Evolutionary conservation across 495 filamentous ascomycete genomes (phyloP), one percentile per base, ranked within the genome.

Genomic region (Aspergillus egyptiacus): DNA sequence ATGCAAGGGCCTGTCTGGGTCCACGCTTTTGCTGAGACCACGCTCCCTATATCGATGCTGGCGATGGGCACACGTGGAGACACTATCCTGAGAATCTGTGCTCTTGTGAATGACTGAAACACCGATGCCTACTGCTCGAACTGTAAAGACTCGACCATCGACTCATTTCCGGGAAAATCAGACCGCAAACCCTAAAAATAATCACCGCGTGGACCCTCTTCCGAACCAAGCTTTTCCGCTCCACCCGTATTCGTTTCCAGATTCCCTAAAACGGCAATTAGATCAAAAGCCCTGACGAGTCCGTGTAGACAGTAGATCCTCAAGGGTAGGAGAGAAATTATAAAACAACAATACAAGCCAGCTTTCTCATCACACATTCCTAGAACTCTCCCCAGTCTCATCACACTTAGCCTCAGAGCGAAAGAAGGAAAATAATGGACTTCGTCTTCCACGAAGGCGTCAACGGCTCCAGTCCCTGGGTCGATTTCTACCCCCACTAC

Each of bases 401-500:
- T n/a, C n/a, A n/a, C n/a, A n/a, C n/a, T n/a, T n/a, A n/a, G n/a
- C n/a, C n/a, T n/a, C n/a, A n/a, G n/a, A n/a, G n/a, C n/a, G n/a
- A n/a, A n/a, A n/a, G n/a, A n/a, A n/a, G n/a, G n/a, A n/a, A n/a
- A n/a, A n/a, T n/a, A n/a, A 69, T 69, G 66, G 66, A 69, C 34
- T 63, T 69, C 46, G 59, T 58, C 30, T 66, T 48, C 46, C 64
- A 67, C 33, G 48, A 56, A 4, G 62, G 61, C 50, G 44, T 57
- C 10, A 67, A 69, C 31, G 66, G 66, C 33, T 62, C 59, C 9
- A 13, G 27, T 14, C 66, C 66, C 15, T 59, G 45, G 47, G 66
- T 70, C 36, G 68, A 71, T 5, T 67, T 76, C 57, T 79, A 73
- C 52, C 65, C 68, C 3, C n/a, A n/a, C n/a, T 79, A 77, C 47